Percentiles rank a stretch among this genome's conserved stretches.
Conservation (phyloP, 176 grass and related monocot species). For the Miscanthus lutarioriparius region DNA sequence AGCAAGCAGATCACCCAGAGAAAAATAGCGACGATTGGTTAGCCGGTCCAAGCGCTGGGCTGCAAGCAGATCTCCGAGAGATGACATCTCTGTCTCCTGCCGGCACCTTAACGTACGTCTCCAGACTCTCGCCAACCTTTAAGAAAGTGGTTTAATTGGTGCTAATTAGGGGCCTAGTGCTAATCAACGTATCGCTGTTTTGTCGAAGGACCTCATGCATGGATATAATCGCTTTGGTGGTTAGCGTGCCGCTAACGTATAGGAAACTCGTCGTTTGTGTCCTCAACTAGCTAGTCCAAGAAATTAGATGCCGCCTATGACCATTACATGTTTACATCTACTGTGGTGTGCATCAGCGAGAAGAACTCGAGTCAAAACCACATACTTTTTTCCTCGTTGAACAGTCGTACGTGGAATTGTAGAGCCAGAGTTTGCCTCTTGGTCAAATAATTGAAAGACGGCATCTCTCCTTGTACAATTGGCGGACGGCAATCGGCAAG, state of each 20-base stretch:
- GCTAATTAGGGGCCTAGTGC: neutral
- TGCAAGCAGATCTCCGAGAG: conserved; percentile 18
- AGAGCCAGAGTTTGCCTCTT: neutral
- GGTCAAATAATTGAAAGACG: neutral
- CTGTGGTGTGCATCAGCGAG: neutral
- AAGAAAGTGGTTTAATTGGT: conserved; percentile 23
- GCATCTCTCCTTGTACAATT: neutral
- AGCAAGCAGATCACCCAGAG: neutral
- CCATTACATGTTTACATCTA: neutral
- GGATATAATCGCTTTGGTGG: neutral
- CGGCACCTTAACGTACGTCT: neutral
- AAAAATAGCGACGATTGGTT: neutral
- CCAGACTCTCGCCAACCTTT: neutral
- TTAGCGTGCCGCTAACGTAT: neutral
- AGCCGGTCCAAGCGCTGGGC: conserved; percentile 35
- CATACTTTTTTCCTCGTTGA: neutral
- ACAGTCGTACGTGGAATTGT: neutral
- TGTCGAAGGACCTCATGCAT: neutral
- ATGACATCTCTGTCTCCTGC: conserved; percentile 18
- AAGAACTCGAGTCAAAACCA: conserved; percentile 24
- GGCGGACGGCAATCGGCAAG: neutral
- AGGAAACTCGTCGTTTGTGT: neutral
- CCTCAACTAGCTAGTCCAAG: no score
- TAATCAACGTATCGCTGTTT: neutral
- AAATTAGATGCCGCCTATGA: no score